Percentiles rank a stretch among this genome's conserved stretches.
These are phyloP conservation scores for Cucurbita argyrosperma DNA, from an alignment of 306 rosid species.

Conservation along the genomic window DNA sequence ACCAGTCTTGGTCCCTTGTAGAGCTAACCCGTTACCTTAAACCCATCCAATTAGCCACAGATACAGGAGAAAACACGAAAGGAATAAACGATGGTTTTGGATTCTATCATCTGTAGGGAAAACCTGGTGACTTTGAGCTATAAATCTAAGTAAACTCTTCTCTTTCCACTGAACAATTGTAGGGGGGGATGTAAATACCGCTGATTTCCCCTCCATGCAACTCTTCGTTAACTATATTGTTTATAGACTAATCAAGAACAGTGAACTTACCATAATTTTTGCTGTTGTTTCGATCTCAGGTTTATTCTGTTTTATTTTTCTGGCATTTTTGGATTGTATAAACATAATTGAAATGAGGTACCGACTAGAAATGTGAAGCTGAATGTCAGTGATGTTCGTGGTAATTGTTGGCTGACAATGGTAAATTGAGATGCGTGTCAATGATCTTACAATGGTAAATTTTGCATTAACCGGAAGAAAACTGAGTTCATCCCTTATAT, in stretches of 20 bases:
- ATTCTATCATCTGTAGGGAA: neutral
- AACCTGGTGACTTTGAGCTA: neutral
- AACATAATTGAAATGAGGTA: neutral
- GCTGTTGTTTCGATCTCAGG: neutral
- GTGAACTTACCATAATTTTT: neutral
- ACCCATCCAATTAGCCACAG: neutral
- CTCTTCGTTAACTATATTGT: neutral
- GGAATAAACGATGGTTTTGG: neutral
- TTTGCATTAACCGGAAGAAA: neutral
- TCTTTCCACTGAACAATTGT: neutral
- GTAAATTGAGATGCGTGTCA: neutral
- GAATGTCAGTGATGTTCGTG: neutral
- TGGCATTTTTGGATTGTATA: neutral
- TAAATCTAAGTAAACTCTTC: neutral
- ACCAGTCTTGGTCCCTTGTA: neutral
- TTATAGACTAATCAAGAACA: neutral
- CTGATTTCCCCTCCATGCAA: neutral
- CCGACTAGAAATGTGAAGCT: neutral
- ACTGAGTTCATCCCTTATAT: neutral
- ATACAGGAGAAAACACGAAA: neutral
- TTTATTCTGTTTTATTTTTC: neutral
- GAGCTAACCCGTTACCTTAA: conserved; percentile 7
- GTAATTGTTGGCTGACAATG: neutral
- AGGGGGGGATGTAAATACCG: neutral
- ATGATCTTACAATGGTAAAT: no score